A percentile compares a stretch with the other conserved stretches of the same genome.
Conservation (phyloP, 2,329 filamentous ascomycete genomes). For the Sarocladiaceae sp. region DNA sequence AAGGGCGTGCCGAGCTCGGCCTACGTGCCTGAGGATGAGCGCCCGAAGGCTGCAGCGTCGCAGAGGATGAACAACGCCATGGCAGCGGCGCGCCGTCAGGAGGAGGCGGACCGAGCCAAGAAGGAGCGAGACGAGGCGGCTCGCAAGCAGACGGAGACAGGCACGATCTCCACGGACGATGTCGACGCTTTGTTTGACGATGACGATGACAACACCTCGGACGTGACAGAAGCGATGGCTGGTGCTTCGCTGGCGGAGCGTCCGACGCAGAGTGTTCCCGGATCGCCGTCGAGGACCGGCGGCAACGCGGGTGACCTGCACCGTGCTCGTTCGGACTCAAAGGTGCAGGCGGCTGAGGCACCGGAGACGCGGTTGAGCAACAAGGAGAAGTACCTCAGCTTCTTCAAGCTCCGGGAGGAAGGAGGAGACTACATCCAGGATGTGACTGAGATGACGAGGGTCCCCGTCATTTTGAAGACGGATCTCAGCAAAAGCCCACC, state of each 20-base stretch:
- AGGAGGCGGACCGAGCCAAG: conserved; percentile 72
- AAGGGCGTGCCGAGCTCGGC: conserved; percentile 96
- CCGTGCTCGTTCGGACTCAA: conserved; percentile 90
- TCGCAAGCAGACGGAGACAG: conserved; percentile 89
- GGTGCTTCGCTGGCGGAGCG: conserved; percentile 85
- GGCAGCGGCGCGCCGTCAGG: conserved; percentile 71
- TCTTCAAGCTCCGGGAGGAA: conserved; percentile 86
- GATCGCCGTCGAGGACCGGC: conserved; percentile 75
- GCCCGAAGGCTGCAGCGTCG: conserved; percentile 73
- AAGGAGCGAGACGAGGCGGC: conserved; percentile 88
- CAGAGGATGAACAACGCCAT: conserved; percentile 69
- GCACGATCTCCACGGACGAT: conserved; percentile 87
- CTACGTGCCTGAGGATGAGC: conserved; percentile 94
- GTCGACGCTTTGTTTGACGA: conserved; percentile 95
- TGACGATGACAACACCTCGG: conserved; percentile 80
- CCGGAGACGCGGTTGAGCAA: conserved; percentile 76
- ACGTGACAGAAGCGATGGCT: conserved; percentile 84
- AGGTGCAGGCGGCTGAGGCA: conserved; percentile 68
- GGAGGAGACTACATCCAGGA: conserved; percentile 96
- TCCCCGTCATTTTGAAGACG: conserved; percentile 97
- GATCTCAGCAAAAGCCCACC: conserved; percentile 98
- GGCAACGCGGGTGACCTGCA: conserved; percentile 64
- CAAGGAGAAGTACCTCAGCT: conserved; percentile 92
- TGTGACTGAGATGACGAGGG: conserved; percentile 92
- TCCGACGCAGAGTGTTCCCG: conserved; percentile 90